These are phyloP conservation scores for Yamadazyma siamensis DNA, from an alignment of 1,139 yeast species.

Conservation along the genomic window DNA sequence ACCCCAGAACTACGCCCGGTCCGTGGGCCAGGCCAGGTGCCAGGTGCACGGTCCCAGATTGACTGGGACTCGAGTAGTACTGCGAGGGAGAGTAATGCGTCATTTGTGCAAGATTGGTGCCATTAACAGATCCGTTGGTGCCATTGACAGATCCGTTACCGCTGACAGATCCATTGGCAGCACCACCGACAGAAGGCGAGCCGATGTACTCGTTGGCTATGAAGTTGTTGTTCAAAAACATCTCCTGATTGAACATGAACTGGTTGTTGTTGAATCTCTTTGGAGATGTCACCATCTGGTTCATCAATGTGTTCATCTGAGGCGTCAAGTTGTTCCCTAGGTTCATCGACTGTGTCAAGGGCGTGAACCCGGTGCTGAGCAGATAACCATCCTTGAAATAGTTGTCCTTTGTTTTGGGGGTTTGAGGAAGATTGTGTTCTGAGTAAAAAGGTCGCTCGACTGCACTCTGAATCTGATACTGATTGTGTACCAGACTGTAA, in stretches of 20 bases:
- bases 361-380: conserved; percentile 33
- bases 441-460: conserved; percentile 15
- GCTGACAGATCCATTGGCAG: too few relatives aligned
- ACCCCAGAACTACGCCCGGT: conserved; percentile 1
- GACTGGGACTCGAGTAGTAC: too few relatives aligned
- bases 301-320: conserved; percentile 43
- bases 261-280: conserved; percentile 22
- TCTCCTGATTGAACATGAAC: conserved; percentile 31
- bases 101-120: too few relatives aligned
- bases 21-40: too few relatives aligned
- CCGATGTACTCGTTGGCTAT: conserved; percentile 2
- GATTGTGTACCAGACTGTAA: conserved; percentile 15
- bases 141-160: too few relatives aligned
- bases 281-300: conserved; percentile 39
- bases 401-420: conserved; percentile 27
- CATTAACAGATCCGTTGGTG: too few relatives aligned
- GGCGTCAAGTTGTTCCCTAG: conserved; percentile 33
- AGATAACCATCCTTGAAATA: conserved; percentile 31
- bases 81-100: too few relatives aligned
- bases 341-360: conserved; percentile 11
- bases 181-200: too few relatives aligned
- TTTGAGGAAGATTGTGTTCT: conserved; percentile 25
- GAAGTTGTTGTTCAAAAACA: conserved; percentile 17
- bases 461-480: conserved; percentile 3
- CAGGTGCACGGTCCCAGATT: too few relatives aligned